Evolutionary conservation across 1,284 basidiomycete genomes (phyloP).

Genomic region (Phellinidium pouzarii): DNA sequence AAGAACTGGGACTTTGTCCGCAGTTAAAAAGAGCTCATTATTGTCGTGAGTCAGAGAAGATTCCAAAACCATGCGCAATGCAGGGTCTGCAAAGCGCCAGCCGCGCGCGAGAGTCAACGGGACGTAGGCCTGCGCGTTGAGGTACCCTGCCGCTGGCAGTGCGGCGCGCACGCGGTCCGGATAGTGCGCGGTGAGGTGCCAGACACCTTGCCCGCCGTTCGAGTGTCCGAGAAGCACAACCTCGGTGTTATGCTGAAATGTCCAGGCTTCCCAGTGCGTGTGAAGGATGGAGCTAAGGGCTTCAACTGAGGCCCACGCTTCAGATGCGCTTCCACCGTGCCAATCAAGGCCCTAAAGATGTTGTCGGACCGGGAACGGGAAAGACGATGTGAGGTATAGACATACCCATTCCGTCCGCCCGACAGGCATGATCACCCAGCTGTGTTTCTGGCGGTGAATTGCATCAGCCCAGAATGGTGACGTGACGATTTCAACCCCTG

Average conservation of each 20-base stretch:
- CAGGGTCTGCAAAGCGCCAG: slow-evolving; percentile 69
- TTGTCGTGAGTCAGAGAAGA: slow-evolving; percentile 74
- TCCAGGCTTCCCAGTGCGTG: slow-evolving; percentile 31
- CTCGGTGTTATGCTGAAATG: slow-evolving; percentile 32
- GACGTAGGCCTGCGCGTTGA: slow-evolving; percentile 83
- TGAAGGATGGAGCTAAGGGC: slow-evolving; percentile 45
- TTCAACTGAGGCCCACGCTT: slow-evolving; percentile 52
- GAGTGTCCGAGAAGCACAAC: slow-evolving; percentile 80
- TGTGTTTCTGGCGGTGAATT: slow-evolving; percentile 46
- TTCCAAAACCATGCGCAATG: slow-evolving; percentile 62
- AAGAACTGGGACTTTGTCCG: slow-evolving; percentile 54
- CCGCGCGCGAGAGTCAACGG: slow-evolving; percentile 59
- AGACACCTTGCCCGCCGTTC: slow-evolving; percentile 88
- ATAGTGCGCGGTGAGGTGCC: slow-evolving; percentile 70
- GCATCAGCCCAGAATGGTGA: slow-evolving; percentile 53
- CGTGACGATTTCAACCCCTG: slow-evolving; percentile 62
- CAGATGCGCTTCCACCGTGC: slow-evolving; percentile 68
- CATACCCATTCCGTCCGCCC: slow-evolving; percentile 71
- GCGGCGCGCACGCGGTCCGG: slow-evolving; percentile 76
- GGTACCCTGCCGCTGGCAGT: slow-evolving; percentile 68
- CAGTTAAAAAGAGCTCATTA: slow-evolving; percentile 78
- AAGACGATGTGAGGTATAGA: not conserved
- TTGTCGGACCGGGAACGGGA: not conserved
- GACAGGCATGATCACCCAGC: slow-evolving; percentile 68
- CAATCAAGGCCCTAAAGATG: slow-evolving; percentile 76